These are phyloP conservation scores for Singerocomus inundabilis DNA, from an alignment of 1,284 basidiomycete species.

Conservation along the genomic window DNA sequence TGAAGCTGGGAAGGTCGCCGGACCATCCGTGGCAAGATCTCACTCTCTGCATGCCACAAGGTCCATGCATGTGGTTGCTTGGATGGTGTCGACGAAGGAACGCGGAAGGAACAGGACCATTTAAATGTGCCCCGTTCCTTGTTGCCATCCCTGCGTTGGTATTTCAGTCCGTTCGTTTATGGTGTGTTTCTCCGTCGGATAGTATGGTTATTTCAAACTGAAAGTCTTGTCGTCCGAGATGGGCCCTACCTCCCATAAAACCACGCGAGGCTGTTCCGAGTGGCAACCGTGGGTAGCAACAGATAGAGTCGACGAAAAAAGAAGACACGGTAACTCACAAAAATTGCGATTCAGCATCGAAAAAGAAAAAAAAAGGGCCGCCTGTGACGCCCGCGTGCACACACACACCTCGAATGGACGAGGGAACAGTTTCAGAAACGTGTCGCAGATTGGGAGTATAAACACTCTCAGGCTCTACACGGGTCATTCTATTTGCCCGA, in stretches of 20 bases:
- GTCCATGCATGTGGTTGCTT: background rate
- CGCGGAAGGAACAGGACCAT: background rate
- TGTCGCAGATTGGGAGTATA: slow-evolving; percentile 8
- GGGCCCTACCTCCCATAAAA: background rate
- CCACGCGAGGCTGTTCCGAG: background rate
- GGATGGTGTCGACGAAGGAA: background rate
- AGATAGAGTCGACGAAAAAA: background rate
- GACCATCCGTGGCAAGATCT: background rate
- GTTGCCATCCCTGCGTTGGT: background rate
- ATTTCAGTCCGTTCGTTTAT: background rate
- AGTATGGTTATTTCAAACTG: background rate
- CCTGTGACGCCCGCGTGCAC: background rate
- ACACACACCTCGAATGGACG: background rate
- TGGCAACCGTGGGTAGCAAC: slow-evolving; percentile 1
- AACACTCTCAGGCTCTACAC: slow-evolving; percentile 11
- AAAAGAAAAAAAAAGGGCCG: no score
- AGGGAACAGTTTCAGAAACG: slow-evolving; percentile 13
- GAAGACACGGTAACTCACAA: slow-evolving; percentile 10
- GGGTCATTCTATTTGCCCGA: background rate
- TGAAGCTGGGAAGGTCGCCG: background rate
- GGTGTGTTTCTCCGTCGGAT: slow-evolving; percentile 1
- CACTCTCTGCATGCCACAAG: background rate
- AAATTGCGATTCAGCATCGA: background rate
- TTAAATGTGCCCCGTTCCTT: background rate
- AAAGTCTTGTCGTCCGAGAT: background rate